Evolutionary conservation across 257 asterid genomes (phyloP), one percentile per base, ranked within the genome.

Genomic region (Thymus mandschuricus): DNA sequence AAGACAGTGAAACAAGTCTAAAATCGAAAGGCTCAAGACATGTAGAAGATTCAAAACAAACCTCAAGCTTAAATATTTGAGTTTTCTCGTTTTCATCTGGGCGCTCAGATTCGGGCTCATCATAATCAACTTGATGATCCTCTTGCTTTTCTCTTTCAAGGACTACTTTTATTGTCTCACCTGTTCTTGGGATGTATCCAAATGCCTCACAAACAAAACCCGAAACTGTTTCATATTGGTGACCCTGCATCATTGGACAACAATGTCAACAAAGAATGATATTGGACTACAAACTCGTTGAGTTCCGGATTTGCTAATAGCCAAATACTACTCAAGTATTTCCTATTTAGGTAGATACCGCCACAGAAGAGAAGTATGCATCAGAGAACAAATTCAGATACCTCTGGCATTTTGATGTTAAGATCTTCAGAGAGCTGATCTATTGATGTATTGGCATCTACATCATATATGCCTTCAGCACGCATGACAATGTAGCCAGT

Each of bases 381-480:
- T 56, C 43, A 30, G 64, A 30, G 33, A 64, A 31, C 33, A 72
- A 66, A 49, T 12, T 64, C 43, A 62, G 66, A 61, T 81, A 95
- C 98, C 96, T 95, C 99, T 0, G 92, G 95, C 97, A 95, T 89
- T 86, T 89, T 95, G 59, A 95, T 89, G 81, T 85, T 79, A 45
- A 95, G 97, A 78, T 94, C 99, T 73, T 91, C 99, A 57, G 98
- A 95, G 57, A 95, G 99, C 79, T 95, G 98, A 68, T 92, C 98
- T 49, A 88, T 95, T 33, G 99, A 85, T 41, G 99, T 95, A 82
- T 95, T 92, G 48, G 98, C 99, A 84, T 95, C 99, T 83, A 95
- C 98, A 55, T 94, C 99, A 63, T 85, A 95, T 61, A 86, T 85
- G 77, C 99, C 99, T 71, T 89, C 93, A 68, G 97, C 98, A 59